Base-by-base conservation (phyloP, 2,329 filamentous ascomycete genomes). In the Xylariaceae sp. region DNA sequence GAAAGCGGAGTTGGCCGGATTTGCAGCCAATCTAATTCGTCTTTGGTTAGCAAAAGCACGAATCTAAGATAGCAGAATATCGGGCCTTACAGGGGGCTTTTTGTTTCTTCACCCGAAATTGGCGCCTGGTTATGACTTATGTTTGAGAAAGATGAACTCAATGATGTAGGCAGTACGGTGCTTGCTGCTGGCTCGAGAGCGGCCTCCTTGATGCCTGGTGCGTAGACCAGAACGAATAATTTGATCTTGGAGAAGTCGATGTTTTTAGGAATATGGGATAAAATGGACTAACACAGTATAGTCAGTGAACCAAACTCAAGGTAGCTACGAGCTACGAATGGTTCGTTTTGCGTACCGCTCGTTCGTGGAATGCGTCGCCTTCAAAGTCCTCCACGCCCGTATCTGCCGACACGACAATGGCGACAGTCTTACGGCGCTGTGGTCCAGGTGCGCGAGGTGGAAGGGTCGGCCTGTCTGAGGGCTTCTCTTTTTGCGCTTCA, bases 201-300 rank as follows among this genome's bases (percentile, higher is more conserved):
- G 57, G 80, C 76, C 50, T 90, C 86, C 71, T 90, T 89, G 51
- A 95, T 74, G 50, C 82, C 80, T 1, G 92, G 92, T 2, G 89
- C 85, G 71, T 96, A 96, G 67, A 97, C 92, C 61, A 97, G 79
- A 55, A 97, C 80, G 66, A 95, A 95, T 29, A 96, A 78, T 67
- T 89, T 88, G 61, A 86, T 83, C 58, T 78, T 83, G 46, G 84
- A 81, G 59, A 86, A 82, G 69, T 96, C 85, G 61, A 86, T 84
- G 56, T 87, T 82, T 59, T 85, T 82, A 39, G 91, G 89, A 48
- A 97, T 88, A 70, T 95, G 88, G 43, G 91, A 95, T 54, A 97
- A 80, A 62, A 97, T 88, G 31, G 88, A 90, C 88, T 91, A 57
- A 4, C 30, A 40, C 3, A 3, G 44, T n/a, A 40, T 19, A 8